Evolutionary conservation across 2,329 filamentous ascomycete species (phyloP).

Genomic region (Akanthomyces dipterigenus): DNA sequence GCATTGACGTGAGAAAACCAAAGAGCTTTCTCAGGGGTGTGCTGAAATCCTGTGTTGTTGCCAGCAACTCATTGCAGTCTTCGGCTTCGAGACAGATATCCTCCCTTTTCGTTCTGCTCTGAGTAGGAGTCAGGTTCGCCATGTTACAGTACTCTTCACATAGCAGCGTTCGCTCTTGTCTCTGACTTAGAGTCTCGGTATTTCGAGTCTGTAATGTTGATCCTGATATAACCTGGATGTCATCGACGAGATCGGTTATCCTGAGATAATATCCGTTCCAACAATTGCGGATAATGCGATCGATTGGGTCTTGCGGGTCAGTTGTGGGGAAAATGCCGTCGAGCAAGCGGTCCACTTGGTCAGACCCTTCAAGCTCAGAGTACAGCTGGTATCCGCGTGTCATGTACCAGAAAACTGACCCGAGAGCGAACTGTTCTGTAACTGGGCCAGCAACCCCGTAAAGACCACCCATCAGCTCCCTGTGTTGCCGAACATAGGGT

Average conservation of each 20-base stretch:
- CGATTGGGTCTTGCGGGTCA: constrained; percentile 12
- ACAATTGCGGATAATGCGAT: constrained; percentile 16
- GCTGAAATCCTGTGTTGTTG: no score
- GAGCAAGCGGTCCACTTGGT: constrained; percentile 13
- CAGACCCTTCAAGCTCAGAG: constrained; percentile 14
- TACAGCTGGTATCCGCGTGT: constrained; percentile 15
- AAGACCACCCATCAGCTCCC: not conserved
- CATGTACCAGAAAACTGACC: constrained; percentile 18
- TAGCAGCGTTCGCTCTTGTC: not conserved
- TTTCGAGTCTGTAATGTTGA: not conserved
- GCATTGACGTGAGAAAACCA: no score
- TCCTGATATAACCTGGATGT: constrained; percentile 3
- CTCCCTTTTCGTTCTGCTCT: not conserved
- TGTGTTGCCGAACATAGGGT: constrained; percentile 17
- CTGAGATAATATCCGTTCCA: constrained; percentile 13
- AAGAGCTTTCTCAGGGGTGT: no score
- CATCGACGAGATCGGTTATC: constrained; percentile 13
- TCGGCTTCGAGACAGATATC: no score
- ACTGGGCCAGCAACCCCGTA: constrained; percentile 14
- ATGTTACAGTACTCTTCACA: not conserved
- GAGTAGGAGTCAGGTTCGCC: not conserved
- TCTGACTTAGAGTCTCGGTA: not conserved
- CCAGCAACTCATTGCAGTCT: no score
- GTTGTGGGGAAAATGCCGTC: constrained; percentile 12
- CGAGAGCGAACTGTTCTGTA: constrained; percentile 17